Evolutionary conservation across 2,329 filamentous ascomycete species (phyloP).

Genomic region (Uncinocarpus reesii): DNA sequence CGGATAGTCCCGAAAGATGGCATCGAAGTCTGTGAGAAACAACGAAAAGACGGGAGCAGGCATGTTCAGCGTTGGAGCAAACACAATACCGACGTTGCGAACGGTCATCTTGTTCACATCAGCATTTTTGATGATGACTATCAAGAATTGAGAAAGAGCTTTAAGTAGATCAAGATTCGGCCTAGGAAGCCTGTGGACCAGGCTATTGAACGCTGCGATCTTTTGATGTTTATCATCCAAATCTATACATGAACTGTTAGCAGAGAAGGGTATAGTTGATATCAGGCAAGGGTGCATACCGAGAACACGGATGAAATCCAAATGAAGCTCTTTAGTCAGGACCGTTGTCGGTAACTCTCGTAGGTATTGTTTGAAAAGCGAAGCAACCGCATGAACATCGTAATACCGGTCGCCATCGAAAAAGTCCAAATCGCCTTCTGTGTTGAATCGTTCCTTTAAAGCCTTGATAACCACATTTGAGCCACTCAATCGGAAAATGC

Average conservation of each 20-base stretch:
- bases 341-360: conserved; percentile 87
- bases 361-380: conserved; percentile 84
- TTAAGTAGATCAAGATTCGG: conserved; percentile 73
- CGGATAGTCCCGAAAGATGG: conserved; percentile 52
- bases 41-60: conserved; percentile 88
- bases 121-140: conserved; percentile 83
- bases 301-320: conserved; percentile 75
- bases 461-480: conserved; percentile 90
- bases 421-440: conserved; percentile 81
- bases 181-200: conserved; percentile 69
- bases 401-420: conserved; percentile 70
- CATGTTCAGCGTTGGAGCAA: conserved; percentile 93
- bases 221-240: conserved; percentile 65
- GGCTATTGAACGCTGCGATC: conserved; percentile 60
- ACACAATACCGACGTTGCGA: conserved; percentile 94
- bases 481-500: conserved; percentile 93
- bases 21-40: conserved; percentile 81
- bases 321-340: conserved; percentile 76
- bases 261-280: neutral
- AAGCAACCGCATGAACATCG: conserved; percentile 92
- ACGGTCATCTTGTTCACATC: conserved; percentile 97
- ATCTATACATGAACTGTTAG: conserved; percentile 38
- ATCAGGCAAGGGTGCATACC: conserved; percentile 36
- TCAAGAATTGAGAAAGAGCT: conserved; percentile 77
- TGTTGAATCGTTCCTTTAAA: conserved; percentile 86